phyloP scores from a whole-genome alignment of 1,284 basidiomycete species.

The Phenoliferia sp. region DNA sequence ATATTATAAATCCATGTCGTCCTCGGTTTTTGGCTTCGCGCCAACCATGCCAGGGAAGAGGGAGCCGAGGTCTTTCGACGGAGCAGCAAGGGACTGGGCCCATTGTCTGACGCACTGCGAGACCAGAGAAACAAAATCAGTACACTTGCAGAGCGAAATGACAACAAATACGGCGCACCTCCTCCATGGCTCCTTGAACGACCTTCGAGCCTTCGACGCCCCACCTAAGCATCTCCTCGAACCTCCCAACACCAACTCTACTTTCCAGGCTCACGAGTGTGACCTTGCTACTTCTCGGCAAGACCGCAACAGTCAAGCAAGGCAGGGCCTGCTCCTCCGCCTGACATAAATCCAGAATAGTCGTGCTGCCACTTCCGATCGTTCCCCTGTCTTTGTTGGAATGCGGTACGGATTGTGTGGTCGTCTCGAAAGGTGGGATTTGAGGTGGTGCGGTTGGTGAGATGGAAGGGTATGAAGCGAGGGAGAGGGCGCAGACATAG shows the following conservation, averaged over 20 bases:
- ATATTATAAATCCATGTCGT: conserved; percentile 16
- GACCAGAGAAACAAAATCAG: background rate
- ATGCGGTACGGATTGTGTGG: conserved; percentile 9
- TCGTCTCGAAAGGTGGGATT: conserved; percentile 26
- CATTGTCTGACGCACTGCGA: conserved; percentile 17
- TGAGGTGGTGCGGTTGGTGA: conserved; percentile 24
- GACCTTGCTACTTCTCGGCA: conserved; percentile 75
- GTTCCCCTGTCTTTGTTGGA: conserved; percentile 20
- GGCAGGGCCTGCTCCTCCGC: conserved; percentile 89
- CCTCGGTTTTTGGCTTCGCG: conserved; percentile 6
- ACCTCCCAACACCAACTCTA: conserved; percentile 83
- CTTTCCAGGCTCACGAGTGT: conserved; percentile 91
- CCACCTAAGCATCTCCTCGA: conserved; percentile 78
- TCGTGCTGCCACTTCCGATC: conserved; percentile 45
- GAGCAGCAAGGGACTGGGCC: conserved; percentile 15
- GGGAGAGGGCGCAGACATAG: conserved; percentile 77
- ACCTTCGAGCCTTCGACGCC: conserved; percentile 72
- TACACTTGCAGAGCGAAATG: background rate
- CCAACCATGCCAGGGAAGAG: conserved; percentile 19
- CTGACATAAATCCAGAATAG: conserved; percentile 77
- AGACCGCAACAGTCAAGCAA: conserved; percentile 75
- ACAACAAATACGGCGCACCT: conserved; percentile 6
- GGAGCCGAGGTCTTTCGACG: conserved; percentile 4
- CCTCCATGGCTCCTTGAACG: conserved; percentile 51
- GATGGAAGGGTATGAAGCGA: conserved; percentile 59